Percentiles rank a stretch among this genome's conserved stretches.
Conservation (phyloP, 106 monocot species). For the Apostasia shenzhenica region DNA sequence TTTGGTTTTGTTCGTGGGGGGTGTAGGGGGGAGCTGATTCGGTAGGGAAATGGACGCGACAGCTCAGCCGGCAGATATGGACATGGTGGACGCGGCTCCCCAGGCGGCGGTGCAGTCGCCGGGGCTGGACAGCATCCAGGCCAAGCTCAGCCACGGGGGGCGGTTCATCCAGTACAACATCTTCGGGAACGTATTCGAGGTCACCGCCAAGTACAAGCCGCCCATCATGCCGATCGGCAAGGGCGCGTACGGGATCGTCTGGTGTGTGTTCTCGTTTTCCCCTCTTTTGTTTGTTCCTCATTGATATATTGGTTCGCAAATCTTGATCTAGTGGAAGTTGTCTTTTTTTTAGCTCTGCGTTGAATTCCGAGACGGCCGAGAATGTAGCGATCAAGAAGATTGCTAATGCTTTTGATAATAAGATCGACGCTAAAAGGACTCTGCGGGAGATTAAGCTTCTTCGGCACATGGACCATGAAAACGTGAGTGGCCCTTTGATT, state of each 20-base stretch:
- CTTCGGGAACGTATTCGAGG: conserved; percentile 93
- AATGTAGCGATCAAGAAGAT: conserved; percentile 99
- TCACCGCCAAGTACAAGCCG: conserved; percentile 88
- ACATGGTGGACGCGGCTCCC: conserved; percentile 13
- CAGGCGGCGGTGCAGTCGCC: conserved; percentile 5
- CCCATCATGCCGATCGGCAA: conserved; percentile 97
- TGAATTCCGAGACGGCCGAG: conserved; percentile 90
- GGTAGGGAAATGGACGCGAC: conserved; percentile 13
- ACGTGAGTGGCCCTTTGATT: conserved; percentile 40
- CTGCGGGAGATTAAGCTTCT: conserved; percentile 93
- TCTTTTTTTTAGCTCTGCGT: conserved; percentile 55
- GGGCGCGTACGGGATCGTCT: conserved; percentile 97
- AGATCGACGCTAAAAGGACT: conserved; percentile 95
- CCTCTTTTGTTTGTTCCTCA: neutral
- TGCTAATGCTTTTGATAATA: conserved; percentile 93
- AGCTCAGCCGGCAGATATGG: conserved; percentile 14
- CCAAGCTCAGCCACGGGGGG: conserved; percentile 71
- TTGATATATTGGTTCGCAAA: neutral
- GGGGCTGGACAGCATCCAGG: conserved; percentile 18
- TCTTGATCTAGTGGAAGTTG: neutral
- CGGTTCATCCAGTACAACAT: conserved; percentile 95
- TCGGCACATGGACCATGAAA: conserved; percentile 98
- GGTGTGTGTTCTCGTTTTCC: conserved; percentile 21
- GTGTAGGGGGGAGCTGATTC: conserved; percentile 6
- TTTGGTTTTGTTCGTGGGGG: neutral